These are phyloP conservation scores for Rubus parviflorus DNA, from an alignment of 306 rosid genomes.

Conservation along the genomic window DNA sequence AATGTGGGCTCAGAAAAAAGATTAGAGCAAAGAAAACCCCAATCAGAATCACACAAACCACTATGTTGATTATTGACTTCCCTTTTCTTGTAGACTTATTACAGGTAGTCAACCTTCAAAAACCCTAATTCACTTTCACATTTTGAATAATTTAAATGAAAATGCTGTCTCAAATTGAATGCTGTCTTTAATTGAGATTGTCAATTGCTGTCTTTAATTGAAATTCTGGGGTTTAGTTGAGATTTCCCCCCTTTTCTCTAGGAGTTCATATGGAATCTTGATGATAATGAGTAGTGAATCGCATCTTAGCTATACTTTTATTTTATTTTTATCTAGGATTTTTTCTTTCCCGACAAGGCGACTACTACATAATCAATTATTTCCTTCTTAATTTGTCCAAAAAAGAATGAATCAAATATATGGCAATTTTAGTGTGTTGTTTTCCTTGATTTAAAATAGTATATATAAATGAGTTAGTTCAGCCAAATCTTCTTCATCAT, in stretches of 20 bases:
- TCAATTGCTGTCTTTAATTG: not conserved
- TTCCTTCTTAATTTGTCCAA: not conserved
- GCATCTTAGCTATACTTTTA: not conserved
- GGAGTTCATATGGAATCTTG: not conserved
- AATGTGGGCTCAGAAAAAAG: not conserved
- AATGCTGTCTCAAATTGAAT: not conserved
- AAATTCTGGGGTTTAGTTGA: no score
- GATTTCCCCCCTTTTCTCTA: not conserved
- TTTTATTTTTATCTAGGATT: not conserved
- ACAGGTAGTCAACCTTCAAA: not conserved
- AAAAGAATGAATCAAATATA: not conserved
- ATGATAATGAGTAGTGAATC: not conserved
- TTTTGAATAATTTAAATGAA: no score
- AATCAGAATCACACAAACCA: no score
- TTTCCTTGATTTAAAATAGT: not conserved
- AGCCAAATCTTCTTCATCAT: not conserved
- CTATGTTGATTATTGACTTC: not conserved
- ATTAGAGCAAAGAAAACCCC: not conserved
- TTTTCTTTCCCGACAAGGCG: not conserved
- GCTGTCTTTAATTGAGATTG: not conserved
- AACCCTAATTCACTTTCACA: not conserved
- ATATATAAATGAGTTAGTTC: not conserved
- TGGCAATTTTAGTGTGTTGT: not conserved
- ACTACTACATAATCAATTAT: not conserved
- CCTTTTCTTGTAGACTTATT: not conserved